Evolutionary conservation across 2,329 filamentous ascomycete species (phyloP).

Genomic region (Paraconiothyrium sp.): DNA sequence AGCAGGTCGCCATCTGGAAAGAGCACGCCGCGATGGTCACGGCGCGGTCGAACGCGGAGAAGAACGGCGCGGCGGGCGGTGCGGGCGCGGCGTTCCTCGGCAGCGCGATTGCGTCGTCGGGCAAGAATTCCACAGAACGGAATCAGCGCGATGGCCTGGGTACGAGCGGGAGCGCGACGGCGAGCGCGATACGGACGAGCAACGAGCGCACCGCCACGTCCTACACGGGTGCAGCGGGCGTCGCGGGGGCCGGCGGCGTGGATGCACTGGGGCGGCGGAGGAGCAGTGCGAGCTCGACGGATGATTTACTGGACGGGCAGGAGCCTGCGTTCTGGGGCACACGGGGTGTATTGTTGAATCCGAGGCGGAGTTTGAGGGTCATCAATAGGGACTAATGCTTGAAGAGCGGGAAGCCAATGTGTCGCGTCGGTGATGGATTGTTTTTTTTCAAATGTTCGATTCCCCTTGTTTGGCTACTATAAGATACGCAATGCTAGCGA

Average conservation of each 20-base stretch:
- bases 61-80: conserved; percentile 38
- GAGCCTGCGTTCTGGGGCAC: conserved; percentile 75
- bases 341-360: conserved; percentile 70
- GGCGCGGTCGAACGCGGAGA: conserved; percentile 60
- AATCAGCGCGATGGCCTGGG: conserved; percentile 24
- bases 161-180: conserved; percentile 20
- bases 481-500: not conserved
- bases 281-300: conserved; percentile 60
- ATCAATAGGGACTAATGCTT: conserved; percentile 54
- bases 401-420: too few species aligned
- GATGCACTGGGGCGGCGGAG: conserved; percentile 47
- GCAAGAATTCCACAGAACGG: conserved; percentile 39
- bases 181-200: conserved; percentile 18
- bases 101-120: conserved; percentile 33
- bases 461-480: too few species aligned
- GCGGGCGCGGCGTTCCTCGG: conserved; percentile 30
- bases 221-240: conserved; percentile 28
- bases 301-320: conserved; percentile 68
- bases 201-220: conserved; percentile 17
- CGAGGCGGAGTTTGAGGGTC: conserved; percentile 73
- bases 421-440: too few species aligned
- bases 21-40: conserved; percentile 73
- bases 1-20: conserved; percentile 75
- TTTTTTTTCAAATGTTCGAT: too few species aligned
- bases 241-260: conserved; percentile 29